Base-by-base conservation (phyloP, 495 filamentous ascomycete genomes). In the Paragyromitra xinjiangensis region DNA sequence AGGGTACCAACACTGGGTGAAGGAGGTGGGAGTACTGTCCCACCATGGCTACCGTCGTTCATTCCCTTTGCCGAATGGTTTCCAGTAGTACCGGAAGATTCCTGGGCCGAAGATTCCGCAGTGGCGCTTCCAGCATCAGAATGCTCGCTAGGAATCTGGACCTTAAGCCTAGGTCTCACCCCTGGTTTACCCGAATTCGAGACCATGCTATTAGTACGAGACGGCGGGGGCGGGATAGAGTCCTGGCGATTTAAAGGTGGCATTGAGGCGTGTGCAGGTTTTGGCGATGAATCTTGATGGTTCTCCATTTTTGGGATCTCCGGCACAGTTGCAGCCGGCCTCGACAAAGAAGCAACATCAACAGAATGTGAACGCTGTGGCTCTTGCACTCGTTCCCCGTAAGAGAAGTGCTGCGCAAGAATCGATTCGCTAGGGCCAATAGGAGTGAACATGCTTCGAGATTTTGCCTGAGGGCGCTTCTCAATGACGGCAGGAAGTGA, bases 391-490 rank as follows among this genome's bases (percentile, higher is more conserved):
- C 82, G 74, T 22, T 77, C 79, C 2, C 77, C 77, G 66, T 80
- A 83, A 51, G 92, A 93, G 82, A 95, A 92, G 84, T 97, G 93
- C 68, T 93, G 92, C 14, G 92, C 92, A 26, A 98, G 86, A 75
- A 97, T 90, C 6, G 95, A 98, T 58, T 92, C 89, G 71, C 91
- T 93, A 81, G 97, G 95, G 78, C 97, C 95, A 70, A 98, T 97
- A 1, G 95, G 95, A 0, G 95, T 99, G 80, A 97, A 98, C 66
- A 98, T 98, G 83, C 94, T 97, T 70, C 94, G 91, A 7, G 92
- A 92, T 83, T 95, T 94, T 22, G 90, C 89, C 14, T 91, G 88
- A n/a, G 92, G 84, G 29, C 92, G 91, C 81, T 93, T 94, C 66
- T 90, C 87, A n/a, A 87, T 56, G 83, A 83, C 63, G 83, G 82